Conservation (phyloP, 2,329 filamentous ascomycete genomes). For the Aspergillus oerlinghausenensis region DNA sequence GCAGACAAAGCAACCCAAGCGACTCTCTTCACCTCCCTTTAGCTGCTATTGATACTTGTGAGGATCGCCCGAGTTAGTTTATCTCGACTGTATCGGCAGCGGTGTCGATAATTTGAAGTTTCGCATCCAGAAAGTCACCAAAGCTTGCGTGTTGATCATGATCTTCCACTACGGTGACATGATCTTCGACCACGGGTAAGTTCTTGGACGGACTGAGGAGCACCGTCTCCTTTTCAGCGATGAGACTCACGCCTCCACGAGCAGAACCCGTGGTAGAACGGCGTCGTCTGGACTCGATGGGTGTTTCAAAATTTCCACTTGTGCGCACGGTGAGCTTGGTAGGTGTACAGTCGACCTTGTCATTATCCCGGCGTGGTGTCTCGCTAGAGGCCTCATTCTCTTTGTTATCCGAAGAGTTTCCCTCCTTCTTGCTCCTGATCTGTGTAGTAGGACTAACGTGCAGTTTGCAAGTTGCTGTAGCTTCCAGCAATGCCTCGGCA, state of each 20-base stretch:
- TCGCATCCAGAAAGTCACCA: constrained; percentile 17
- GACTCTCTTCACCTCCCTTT: background rate
- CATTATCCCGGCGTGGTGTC: constrained; percentile 15
- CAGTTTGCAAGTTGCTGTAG: constrained; percentile 17
- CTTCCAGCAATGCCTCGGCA: constrained; percentile 16
- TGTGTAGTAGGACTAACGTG: constrained; percentile 29
- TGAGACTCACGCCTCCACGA: constrained; percentile 12
- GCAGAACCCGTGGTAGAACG: constrained; percentile 14
- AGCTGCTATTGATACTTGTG: background rate
- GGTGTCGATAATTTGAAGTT: constrained; percentile 5
- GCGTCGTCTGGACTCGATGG: constrained; percentile 22
- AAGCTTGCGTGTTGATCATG: constrained; percentile 11
- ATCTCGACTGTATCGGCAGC: constrained; percentile 11
- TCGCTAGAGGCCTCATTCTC: constrained; percentile 18
- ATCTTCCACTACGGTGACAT: constrained; percentile 11
- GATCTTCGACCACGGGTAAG: constrained; percentile 12
- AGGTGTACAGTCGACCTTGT: constrained; percentile 13
- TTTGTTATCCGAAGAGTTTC: constrained; percentile 17
- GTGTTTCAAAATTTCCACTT: constrained; percentile 17
- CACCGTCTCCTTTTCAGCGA: constrained; percentile 13
- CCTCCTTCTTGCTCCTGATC: constrained; percentile 32
- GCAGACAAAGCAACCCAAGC: background rate
- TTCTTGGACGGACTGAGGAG: constrained; percentile 18
- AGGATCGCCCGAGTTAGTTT: constrained; percentile 5
- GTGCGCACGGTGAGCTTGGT: constrained; percentile 16